Conservation (phyloP, 805 yeast genomes). For the Maudiozyma pseudohumilis region DNA sequence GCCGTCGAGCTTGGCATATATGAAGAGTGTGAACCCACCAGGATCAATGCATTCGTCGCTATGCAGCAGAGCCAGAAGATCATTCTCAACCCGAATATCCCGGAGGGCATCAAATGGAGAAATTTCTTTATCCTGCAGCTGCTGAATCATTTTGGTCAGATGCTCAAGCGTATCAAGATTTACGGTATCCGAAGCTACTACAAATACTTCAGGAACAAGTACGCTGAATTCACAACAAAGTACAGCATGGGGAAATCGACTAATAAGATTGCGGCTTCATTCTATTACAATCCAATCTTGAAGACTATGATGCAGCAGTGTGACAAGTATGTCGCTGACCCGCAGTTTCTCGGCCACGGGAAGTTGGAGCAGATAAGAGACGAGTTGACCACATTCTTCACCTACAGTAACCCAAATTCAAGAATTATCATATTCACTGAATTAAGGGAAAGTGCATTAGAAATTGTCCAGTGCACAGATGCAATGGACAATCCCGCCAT, state of each 20-base stretch:
- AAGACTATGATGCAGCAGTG: constrained; percentile 36
- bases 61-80: constrained; percentile 58
- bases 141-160: constrained; percentile 63
- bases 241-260: constrained; percentile 51
- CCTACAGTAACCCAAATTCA: constrained; percentile 38
- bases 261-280: constrained; percentile 50
- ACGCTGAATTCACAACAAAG: constrained; percentile 48
- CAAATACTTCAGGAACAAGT: constrained; percentile 51
- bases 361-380: constrained; percentile 53
- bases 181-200: constrained; percentile 79
- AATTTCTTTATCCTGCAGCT: constrained; percentile 46
- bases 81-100: constrained; percentile 40
- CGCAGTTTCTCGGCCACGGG: constrained; percentile 49
- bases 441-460: constrained; percentile 81
- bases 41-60: constrained; percentile 60
- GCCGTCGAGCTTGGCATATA: constrained; percentile 58
- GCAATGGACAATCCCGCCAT: constrained; percentile 28
- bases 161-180: constrained; percentile 55
- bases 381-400: constrained; percentile 49
- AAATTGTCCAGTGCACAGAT: constrained; percentile 62
- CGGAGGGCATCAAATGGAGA: constrained; percentile 70
- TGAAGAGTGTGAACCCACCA: constrained; percentile 54
- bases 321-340: constrained; percentile 33
- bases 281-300: constrained; percentile 46
- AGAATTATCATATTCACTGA: constrained; percentile 84